phyloP scores from a whole-genome alignment of 148 eudicot genomes.

The Amaranthus palmeri region DNA sequence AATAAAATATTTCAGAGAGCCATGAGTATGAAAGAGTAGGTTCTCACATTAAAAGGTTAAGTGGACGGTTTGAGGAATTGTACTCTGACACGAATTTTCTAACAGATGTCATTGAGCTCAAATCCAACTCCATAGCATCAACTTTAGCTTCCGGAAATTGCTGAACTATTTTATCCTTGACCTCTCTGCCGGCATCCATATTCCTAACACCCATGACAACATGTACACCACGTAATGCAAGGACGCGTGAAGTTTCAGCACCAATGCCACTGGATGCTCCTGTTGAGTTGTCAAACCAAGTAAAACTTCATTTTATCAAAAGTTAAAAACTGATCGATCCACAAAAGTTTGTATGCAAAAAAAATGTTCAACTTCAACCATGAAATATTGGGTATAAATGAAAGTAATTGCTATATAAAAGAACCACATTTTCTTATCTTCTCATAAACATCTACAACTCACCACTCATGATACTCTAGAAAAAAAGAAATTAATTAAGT shows the following conservation, averaged over 20 bases:
- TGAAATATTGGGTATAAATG: background rate
- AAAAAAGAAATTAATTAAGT: too few relatives aligned
- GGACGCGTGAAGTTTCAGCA: constrained; percentile 76
- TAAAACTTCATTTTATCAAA: constrained; percentile 1
- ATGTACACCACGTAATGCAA: constrained; percentile 87
- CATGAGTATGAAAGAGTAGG: background rate
- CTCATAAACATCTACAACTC: too few relatives aligned
- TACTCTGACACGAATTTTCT: constrained; percentile 61
- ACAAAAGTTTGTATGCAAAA: background rate
- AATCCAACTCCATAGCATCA: constrained; percentile 82
- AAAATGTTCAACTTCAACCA: background rate
- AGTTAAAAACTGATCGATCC: background rate
- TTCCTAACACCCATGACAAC: constrained; percentile 83
- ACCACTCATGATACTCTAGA: too few relatives aligned
- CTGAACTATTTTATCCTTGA: constrained; percentile 49
- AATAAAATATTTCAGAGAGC: background rate
- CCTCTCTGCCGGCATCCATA: constrained; percentile 51
- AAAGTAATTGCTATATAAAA: background rate
- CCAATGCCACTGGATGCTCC: constrained; percentile 95
- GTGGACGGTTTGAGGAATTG: constrained; percentile 45
- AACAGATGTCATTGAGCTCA: constrained; percentile 67
- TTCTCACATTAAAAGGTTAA: constrained; percentile 76
- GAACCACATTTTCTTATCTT: too few relatives aligned
- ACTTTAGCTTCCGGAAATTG: constrained; percentile 65
- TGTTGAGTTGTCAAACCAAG: constrained; percentile 21